phyloP scores from a whole-genome alignment of 805 yeast species.

The Soucietia sequanensis region DNA sequence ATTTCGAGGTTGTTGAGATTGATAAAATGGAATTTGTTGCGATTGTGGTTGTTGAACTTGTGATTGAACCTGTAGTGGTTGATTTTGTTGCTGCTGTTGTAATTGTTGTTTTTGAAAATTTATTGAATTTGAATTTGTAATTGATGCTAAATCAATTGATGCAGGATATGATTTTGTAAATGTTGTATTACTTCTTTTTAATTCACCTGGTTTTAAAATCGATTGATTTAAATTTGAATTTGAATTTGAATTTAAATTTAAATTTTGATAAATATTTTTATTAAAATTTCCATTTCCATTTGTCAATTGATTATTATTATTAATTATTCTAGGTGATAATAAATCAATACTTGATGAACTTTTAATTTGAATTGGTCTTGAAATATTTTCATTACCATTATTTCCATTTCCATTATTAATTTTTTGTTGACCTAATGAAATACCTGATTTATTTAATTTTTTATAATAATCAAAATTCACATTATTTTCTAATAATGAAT shows the following conservation, averaged over 20 bases:
- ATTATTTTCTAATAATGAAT: no score
- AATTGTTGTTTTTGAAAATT: constrained; percentile 1
- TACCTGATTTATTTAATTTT: no score
- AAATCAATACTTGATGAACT: constrained; percentile 27
- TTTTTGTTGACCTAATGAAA: no score
- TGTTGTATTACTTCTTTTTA: constrained; percentile 6
- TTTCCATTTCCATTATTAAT: no score
- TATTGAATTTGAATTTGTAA: constrained; percentile 26
- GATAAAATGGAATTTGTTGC: not conserved
- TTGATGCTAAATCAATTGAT: constrained; percentile 53
- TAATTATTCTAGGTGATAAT: constrained; percentile 22
- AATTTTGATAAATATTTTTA: constrained; percentile 9
- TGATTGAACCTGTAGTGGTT: constrained; percentile 1
- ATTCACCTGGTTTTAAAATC: not conserved
- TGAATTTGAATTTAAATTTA: no score
- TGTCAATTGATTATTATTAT: no score
- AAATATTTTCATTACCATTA: no score
- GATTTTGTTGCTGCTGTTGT: constrained; percentile 11
- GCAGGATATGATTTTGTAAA: constrained; percentile 46
- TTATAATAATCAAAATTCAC: no score
- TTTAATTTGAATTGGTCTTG: no score
- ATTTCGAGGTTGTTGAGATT: constrained; percentile 1
- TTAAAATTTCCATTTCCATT: constrained; percentile 8
- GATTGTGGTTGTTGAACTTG: constrained; percentile 1
- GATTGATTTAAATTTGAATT: no score